Base-by-base conservation (phyloP, 257 asterid species). In the Solanum virginianum region DNA sequence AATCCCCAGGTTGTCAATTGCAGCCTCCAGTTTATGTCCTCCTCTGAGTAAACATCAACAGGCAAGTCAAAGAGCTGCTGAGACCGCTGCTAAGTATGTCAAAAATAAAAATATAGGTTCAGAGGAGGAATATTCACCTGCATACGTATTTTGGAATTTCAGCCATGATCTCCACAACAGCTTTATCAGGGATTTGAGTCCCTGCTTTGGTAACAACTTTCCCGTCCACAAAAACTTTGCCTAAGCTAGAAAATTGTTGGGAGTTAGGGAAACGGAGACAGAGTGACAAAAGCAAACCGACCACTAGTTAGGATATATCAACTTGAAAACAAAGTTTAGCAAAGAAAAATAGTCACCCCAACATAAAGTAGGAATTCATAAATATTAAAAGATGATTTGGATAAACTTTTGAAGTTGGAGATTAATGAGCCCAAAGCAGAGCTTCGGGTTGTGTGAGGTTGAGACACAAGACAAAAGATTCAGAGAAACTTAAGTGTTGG, bases 111-210 rank as follows among this genome's bases (percentile, higher is more conserved):
- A 84, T n/a, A 82, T 59, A 57, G 82, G 77, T 86, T 49, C 74
- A 83, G 87, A 84, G 84, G 90, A 89, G 89, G 89, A 89, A 93
- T 69, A 83, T 55, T 94, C 98, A 97, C 99, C 98, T 97, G 93
- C 99, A 97, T 90, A 97, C 99, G 84, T 95, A 97, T 94, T 97
- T 97, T 29, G 99, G 99, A 88, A 95, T 86, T 89, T 95, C 98
- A 80, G 99, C 99, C 89, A 88, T 92, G 91, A 97, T 97, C 90
- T 92, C 98, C 84, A 97, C 97, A n/a, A 88, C 86, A 24, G 97
- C 87, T 90, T 93, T 93, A 88, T 94, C 98, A 41, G 99, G 89
- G 86, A 97, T 85, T 43, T 90, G 99, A 80, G 98, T 91, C 86
- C 99, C 99, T 81, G 94, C 94, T 94, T 95, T 97, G 86, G 90